Conservation (phyloP, 176 grass and related monocot genomes). For the Canna indica region DNA sequence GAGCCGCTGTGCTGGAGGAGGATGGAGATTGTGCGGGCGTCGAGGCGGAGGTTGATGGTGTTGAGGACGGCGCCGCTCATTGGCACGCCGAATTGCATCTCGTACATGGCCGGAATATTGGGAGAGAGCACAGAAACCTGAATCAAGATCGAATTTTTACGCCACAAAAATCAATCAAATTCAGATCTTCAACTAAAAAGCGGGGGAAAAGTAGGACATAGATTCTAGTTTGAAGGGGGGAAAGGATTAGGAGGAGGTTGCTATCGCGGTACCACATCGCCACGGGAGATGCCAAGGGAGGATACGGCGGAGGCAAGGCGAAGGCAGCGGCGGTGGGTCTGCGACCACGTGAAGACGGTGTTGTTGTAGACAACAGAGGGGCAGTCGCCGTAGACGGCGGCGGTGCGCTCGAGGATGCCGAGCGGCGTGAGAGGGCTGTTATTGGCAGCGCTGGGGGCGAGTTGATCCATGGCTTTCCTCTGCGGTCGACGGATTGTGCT, state of each 20-base stretch:
- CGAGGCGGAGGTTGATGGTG: slow-evolving; percentile 77
- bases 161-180: background rate
- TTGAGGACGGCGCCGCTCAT: slow-evolving; percentile 93
- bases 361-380: slow-evolving; percentile 57
- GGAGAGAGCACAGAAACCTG: slow-evolving; percentile 77
- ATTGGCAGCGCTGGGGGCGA: slow-evolving; percentile 46
- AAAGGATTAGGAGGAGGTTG: background rate
- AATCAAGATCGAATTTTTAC: background rate
- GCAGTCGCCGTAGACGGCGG: slow-evolving; percentile 44
- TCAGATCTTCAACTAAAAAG: background rate
- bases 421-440: slow-evolving; percentile 53
- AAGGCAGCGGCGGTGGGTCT: slow-evolving; percentile 58
- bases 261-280: slow-evolving; percentile 38
- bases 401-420: slow-evolving; percentile 56
- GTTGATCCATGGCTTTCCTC: slow-evolving; percentile 25
- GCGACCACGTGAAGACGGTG: slow-evolving; percentile 60
- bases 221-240: background rate
- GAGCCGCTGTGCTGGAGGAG: slow-evolving; percentile 57
- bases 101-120: slow-evolving; percentile 89
- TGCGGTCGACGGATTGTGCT: too few relatives aligned
- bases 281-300: slow-evolving; percentile 58
- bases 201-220: too few relatives aligned
- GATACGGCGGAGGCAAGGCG: slow-evolving; percentile 69
- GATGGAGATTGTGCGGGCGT: slow-evolving; percentile 62
- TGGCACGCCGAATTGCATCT: slow-evolving; percentile 79